Percentiles rank a stretch among this genome's conserved stretches.
Evolutionary conservation across 2,329 filamentous ascomycete genomes (phyloP).

Genomic region (Sarocladiaceae sp.): DNA sequence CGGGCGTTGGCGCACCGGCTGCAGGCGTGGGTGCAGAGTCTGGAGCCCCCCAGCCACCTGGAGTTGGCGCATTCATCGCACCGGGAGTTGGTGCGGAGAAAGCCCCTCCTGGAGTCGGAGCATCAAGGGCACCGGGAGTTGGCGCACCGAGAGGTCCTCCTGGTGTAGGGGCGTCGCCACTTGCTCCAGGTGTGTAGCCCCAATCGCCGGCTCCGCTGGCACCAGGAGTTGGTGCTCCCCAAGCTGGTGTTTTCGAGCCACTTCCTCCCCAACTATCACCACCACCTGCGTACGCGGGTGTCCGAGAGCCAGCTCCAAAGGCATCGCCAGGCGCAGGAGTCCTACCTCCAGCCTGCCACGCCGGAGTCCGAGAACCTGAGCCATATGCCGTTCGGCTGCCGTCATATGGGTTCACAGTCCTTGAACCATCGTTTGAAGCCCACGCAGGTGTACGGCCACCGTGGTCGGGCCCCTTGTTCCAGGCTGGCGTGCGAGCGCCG

Average conservation of each 20-base stretch:
- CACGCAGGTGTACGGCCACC: conserved; percentile 67
- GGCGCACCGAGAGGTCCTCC: conserved; percentile 55
- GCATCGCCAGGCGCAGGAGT: conserved; percentile 59
- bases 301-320: conserved; percentile 65
- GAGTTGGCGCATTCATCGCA: conserved; percentile 57
- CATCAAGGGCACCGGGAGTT: conserved; percentile 59
- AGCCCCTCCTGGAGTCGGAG: conserved; percentile 64
- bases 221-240: conserved; percentile 57
- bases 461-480: conserved; percentile 48
- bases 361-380: conserved; percentile 65
- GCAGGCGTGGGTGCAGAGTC: conserved; percentile 66
- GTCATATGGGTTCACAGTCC: conserved; percentile 67
- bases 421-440: conserved; percentile 54
- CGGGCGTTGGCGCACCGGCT: conserved; percentile 65
- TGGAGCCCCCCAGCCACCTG: conserved; percentile 58
- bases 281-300: conserved; percentile 54
- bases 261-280: conserved; percentile 56
- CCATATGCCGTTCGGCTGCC: conserved; percentile 77
- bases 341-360: conserved; percentile 74
- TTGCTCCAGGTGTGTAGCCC: conserved; percentile 51
- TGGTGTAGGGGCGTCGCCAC: conserved; percentile 64
- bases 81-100: conserved; percentile 62
- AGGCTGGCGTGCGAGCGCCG: conserved; percentile 59
- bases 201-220: conserved; percentile 56
- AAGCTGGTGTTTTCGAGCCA: conserved; percentile 75